Percentiles rank a stretch among this genome's conserved stretches.
Evolutionary conservation across 169 alveolate genomes (phyloP).

Genomic region (Cryptosporidium viatorum): DNA sequence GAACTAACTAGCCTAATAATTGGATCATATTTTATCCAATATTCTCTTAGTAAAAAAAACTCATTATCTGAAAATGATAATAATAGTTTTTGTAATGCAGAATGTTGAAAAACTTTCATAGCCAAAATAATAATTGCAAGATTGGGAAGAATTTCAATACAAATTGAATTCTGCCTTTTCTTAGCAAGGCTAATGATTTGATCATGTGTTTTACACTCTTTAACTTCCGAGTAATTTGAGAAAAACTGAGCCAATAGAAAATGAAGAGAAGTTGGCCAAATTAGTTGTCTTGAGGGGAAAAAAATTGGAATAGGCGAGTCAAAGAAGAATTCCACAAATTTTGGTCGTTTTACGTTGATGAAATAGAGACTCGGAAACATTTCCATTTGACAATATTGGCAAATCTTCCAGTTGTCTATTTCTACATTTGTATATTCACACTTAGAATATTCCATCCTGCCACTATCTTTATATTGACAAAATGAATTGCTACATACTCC

Average conservation of each 20-base stretch:
- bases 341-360: slow-evolving; percentile 10
- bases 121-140: slow-evolving; percentile 4
- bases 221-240: slow-evolving; percentile 5
- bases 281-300: slow-evolving; percentile 57
- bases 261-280: slow-evolving; percentile 71
- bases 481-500: slow-evolving; percentile 36
- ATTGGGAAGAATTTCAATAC: slow-evolving; percentile 20
- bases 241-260: slow-evolving; percentile 48
- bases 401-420: slow-evolving; percentile 50
- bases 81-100: slow-evolving; percentile 20
- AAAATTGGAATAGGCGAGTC: slow-evolving; percentile 42
- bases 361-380: slow-evolving; percentile 41
- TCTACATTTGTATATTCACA: slow-evolving; percentile 42
- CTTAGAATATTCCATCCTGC: slow-evolving; percentile 13
- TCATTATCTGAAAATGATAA: slow-evolving; percentile 36
- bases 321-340: slow-evolving; percentile 45
- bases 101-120: slow-evolving; percentile 57
- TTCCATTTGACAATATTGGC: slow-evolving; percentile 59
- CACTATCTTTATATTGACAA: neutral
- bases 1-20: neutral
- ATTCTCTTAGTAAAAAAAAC: slow-evolving; percentile 9
- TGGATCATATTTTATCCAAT: slow-evolving; percentile 46
- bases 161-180: neutral
- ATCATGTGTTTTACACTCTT: slow-evolving; percentile 31
- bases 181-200: slow-evolving; percentile 7